Conservation (phyloP, 2,329 filamentous ascomycete species). For the Zalaria sp. region DNA sequence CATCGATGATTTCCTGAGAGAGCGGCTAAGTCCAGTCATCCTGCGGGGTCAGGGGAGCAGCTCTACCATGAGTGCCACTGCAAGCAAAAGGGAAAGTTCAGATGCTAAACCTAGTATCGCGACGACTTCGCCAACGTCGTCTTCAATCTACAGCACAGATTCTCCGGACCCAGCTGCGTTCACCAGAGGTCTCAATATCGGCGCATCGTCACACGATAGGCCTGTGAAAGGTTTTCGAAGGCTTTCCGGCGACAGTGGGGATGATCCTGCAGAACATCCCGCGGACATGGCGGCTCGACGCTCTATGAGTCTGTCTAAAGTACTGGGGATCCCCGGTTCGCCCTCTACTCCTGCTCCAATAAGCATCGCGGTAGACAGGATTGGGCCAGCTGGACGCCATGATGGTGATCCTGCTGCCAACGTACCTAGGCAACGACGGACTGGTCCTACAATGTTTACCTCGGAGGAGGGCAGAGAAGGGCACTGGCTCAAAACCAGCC, state of each 20-base stretch:
- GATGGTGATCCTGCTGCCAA: too few relatives aligned
- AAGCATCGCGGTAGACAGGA: too few relatives aligned
- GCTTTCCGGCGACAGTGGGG: conserved; percentile 12
- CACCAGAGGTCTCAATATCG: background rate
- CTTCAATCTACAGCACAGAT: background rate
- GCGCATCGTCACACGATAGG: background rate
- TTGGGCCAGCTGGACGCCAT: too few relatives aligned
- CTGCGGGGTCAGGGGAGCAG: conserved; percentile 30
- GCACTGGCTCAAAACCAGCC: conserved; percentile 22
- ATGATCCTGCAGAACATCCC: conserved; percentile 8
- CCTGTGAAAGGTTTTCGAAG: background rate
- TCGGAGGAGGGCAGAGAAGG: conserved; percentile 20
- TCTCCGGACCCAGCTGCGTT: background rate
- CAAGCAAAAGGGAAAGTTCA: background rate
- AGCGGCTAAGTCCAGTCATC: conserved; percentile 28
- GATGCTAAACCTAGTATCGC: background rate
- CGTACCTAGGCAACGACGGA: too few relatives aligned
- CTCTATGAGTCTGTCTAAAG: conserved; percentile 5
- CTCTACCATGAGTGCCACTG: background rate
- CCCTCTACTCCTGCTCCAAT: too few relatives aligned
- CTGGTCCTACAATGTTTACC: too few relatives aligned
- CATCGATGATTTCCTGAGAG: conserved; percentile 31
- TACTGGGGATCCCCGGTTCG: conserved; percentile 2
- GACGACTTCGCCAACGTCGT: background rate
- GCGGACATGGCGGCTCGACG: conserved; percentile 8